phyloP scores from a whole-genome alignment of 805 yeast genomes.

The Cyberlindnera maclurae region DNA sequence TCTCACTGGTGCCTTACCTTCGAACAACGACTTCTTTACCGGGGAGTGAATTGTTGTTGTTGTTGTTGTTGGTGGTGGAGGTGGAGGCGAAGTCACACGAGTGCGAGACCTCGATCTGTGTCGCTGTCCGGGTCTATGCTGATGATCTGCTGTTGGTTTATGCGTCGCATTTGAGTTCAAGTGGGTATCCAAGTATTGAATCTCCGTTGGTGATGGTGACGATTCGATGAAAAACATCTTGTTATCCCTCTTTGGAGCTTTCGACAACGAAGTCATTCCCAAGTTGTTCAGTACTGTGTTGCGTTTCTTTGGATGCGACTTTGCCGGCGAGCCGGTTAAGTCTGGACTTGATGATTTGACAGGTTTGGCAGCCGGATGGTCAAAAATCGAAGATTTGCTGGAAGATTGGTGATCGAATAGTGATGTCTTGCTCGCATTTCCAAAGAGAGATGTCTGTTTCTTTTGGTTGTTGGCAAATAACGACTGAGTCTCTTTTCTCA shows the following conservation, averaged over 20 bases:
- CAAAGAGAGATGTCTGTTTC: conserved; percentile 5
- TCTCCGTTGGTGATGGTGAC: conserved; percentile 26
- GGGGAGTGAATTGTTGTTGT: neutral
- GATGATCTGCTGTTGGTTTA: conserved; percentile 2
- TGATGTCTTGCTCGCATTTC: conserved; percentile 1
- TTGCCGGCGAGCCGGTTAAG: neutral
- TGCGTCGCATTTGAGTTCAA: neutral
- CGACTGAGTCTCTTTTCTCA: conserved; percentile 5
- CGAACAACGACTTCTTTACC: conserved; percentile 17
- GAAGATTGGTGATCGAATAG: conserved; percentile 1
- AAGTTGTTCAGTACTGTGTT: conserved; percentile 20
- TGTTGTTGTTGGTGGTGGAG: neutral
- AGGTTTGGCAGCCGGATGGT: neutral
- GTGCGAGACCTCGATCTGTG: too few relatives aligned
- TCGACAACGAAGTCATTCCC: conserved; percentile 21
- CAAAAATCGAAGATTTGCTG: conserved; percentile 11
- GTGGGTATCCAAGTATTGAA: conserved; percentile 5
- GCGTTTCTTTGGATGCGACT: conserved; percentile 13
- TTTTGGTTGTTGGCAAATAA: conserved; percentile 5
- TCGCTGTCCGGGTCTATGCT: neutral
- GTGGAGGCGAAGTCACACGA: neutral
- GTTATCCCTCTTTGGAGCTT: conserved; percentile 11
- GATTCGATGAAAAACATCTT: conserved; percentile 27
- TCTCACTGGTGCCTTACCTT: conserved; percentile 12
- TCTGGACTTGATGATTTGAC: neutral